Conservation (phyloP, 441 rosid species). For the Kokia cookei region DNA sequence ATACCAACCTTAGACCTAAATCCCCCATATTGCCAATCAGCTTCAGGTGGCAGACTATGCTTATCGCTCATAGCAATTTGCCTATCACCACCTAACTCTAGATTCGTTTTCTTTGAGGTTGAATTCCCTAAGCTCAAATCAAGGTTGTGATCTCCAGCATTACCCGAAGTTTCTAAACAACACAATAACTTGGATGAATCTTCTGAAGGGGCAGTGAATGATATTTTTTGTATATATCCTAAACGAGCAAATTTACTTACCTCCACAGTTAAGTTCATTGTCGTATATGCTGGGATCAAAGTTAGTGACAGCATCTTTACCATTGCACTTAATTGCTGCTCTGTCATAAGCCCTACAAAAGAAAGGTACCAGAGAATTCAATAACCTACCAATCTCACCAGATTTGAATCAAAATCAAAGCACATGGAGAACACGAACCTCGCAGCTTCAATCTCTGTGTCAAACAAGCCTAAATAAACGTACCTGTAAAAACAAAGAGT, state of each 20-base stretch:
- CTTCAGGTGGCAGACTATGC: constrained; percentile 17
- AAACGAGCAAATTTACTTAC: constrained; percentile 18
- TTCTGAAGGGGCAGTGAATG: neutral
- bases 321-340: constrained; percentile 94
- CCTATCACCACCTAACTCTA: constrained; percentile 11
- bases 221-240: neutral
- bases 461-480: constrained; percentile 92
- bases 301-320: constrained; percentile 95
- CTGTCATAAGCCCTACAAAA: constrained; percentile 80
- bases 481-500: constrained; percentile 39
- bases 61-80: constrained; percentile 23
- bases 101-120: constrained; percentile 34
- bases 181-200: neutral
- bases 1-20: constrained; percentile 31
- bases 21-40: constrained; percentile 34
- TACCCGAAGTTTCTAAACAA: constrained; percentile 43
- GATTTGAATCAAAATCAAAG: neutral
- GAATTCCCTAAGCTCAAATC: constrained; percentile 88
- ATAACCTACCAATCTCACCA: neutral
- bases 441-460: constrained; percentile 96
- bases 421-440: constrained; percentile 34
- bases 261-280: constrained; percentile 53
- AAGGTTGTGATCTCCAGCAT: constrained; percentile 63
- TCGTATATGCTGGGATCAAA: constrained; percentile 89
- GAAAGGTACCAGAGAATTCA: neutral